Base-by-base conservation (phyloP, 2,329 filamentous ascomycete genomes). In the Metarhizium brunneum region DNA sequence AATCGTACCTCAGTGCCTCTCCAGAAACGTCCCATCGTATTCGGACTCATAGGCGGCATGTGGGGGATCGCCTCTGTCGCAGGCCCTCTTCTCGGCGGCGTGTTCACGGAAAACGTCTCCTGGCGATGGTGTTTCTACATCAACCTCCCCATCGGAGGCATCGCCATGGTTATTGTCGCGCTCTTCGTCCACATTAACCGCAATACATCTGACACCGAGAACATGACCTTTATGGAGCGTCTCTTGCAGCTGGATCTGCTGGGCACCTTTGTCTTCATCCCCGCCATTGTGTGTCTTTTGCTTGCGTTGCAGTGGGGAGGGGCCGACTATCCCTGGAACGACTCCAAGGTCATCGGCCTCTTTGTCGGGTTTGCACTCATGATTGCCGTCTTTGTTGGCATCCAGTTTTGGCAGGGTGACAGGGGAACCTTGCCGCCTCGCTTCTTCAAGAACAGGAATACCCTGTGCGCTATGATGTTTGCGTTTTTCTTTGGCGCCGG, bases 241-340 rank as follows among this genome's bases (percentile, higher is more conserved):
- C 51, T 81, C 35, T 63, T 70, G 49, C 71, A 75, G 58, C 69
- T 83, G 49, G 81, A 83, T 61, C 64, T 79, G 10, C 48, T 72
- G 10, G 80, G 81, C 32, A 74, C 75, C 2, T 64, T 65, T n/a
- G 66, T 80, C 56, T 73, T 82, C 61, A 71, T 81, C 32, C 77
- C 80, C 1, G 73, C 75, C 42, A 72, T 82, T 49, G 65, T 82
- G 58, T 78, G 74, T 60, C 69, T 83, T 13, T 67, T 84, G 8
- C 71, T 84, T 4, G 80, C 79, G 7, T 69, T 84, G 42, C 76
- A 83, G 61, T 83, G 78, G 76, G 81, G 80, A 14, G 81, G 81
- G 8, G 69, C 74, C 43, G 65, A 74, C 29, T 76, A 78, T 54
- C 52, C 79, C 4, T 84, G 80, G 81, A 69, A 64, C 56, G 73